A percentile compares a stretch with the other conserved stretches of the same genome.
Conservation (phyloP, 768 basidiomycete species). For the Mycena chlorophos region DNA sequence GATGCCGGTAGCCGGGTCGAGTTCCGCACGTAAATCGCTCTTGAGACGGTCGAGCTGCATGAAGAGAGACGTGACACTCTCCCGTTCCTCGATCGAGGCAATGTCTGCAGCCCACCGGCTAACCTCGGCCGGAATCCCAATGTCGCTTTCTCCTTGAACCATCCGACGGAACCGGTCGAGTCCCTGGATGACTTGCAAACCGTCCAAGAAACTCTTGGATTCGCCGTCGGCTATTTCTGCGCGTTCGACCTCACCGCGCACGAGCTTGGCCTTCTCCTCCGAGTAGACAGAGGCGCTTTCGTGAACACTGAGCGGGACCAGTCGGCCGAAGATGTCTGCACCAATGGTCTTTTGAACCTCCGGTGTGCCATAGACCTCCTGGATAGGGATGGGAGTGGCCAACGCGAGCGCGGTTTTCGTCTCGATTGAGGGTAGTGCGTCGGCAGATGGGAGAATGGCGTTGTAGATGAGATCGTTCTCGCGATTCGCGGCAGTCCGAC, state of each 20-base stretch:
- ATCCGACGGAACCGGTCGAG: constrained; percentile 69
- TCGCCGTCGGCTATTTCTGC: constrained; percentile 84
- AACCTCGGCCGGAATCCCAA: constrained; percentile 71
- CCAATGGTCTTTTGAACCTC: constrained; percentile 96
- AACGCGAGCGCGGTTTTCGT: constrained; percentile 57
- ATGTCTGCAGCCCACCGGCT: constrained; percentile 77
- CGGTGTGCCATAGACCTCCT: constrained; percentile 87
- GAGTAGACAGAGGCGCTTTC: constrained; percentile 96
- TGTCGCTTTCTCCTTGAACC: constrained; percentile 62
- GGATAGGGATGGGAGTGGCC: constrained; percentile 86
- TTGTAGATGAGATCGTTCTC: constrained; percentile 99
- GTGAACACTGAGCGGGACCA: constrained; percentile 92
- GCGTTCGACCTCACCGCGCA: constrained; percentile 84
- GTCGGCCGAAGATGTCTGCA: constrained; percentile 80
- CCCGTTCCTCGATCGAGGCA: constrained; percentile 61
- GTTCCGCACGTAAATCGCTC: constrained; percentile 53
- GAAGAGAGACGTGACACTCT: constrained; percentile 66
- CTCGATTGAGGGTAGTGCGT: constrained; percentile 79
- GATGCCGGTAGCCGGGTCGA: constrained; percentile 48
- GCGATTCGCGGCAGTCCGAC: constrained; percentile 70
- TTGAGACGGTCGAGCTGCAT: constrained; percentile 60
- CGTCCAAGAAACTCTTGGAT: constrained; percentile 74
- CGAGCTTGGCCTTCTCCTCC: constrained; percentile 96
- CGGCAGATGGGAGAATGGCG: constrained; percentile 76
- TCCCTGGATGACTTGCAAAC: constrained; percentile 74